Evolutionary conservation across 805 yeast genomes (phyloP).

Genomic region (Wickerhamomyces bisporus): DNA sequence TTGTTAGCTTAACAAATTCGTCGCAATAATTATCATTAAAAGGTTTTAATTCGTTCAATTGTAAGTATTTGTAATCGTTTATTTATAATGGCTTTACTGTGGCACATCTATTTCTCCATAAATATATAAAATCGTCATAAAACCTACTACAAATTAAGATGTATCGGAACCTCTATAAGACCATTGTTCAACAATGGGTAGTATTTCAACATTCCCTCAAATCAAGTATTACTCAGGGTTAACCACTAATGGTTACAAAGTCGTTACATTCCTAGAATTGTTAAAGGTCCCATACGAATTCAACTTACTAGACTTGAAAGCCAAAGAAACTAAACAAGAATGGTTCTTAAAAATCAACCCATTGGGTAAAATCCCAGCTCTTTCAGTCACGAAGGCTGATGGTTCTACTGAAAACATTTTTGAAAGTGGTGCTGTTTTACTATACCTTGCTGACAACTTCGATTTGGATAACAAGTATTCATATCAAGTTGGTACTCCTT

Average conservation of each 20-base stretch:
- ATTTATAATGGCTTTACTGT: too few species aligned
- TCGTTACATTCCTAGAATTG: constrained; percentile 27
- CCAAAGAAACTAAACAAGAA: constrained; percentile 36
- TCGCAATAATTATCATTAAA: too few species aligned
- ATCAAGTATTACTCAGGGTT: constrained; percentile 32
- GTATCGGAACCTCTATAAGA: too few species aligned
- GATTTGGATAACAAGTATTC: constrained; percentile 41
- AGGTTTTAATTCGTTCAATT: too few species aligned
- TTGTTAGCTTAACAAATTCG: too few species aligned
- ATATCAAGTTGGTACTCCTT: constrained; percentile 23
- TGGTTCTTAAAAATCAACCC: constrained; percentile 50
- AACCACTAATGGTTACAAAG: constrained; percentile 33
- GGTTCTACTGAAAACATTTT: constrained; percentile 32
- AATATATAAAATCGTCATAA: too few species aligned
- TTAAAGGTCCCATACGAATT: constrained; percentile 25
- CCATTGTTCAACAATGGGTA: too few species aligned
- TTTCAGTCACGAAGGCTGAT: too few species aligned
- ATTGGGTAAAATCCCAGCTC: constrained; percentile 53
- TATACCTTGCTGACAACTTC: constrained; percentile 49
- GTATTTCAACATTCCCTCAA: too few species aligned
- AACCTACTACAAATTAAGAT: too few species aligned
- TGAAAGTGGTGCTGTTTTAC: constrained; percentile 54
- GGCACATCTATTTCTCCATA: too few species aligned
- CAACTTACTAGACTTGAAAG: constrained; percentile 32
- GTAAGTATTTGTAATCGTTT: too few species aligned